Percentiles rank a stretch among this genome's conserved stretches.
These are phyloP conservation scores for Ophidiomyces ophidiicola DNA, from an alignment of 2,329 filamentous ascomycete species.

Conservation along the genomic window DNA sequence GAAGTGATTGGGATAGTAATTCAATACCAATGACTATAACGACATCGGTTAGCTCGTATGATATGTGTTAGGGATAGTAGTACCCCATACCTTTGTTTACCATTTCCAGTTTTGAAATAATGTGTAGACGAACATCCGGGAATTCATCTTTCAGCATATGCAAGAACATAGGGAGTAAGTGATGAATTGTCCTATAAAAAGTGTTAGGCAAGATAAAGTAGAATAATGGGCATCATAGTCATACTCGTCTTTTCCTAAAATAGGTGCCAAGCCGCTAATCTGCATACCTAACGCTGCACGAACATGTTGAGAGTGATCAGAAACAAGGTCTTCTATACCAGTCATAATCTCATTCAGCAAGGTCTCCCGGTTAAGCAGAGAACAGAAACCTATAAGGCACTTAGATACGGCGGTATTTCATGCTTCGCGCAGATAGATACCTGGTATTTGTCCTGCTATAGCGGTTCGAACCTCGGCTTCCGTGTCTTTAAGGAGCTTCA, in stretches of 20 bases:
- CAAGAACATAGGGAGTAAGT: conserved; percentile 95
- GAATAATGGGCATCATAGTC: neutral
- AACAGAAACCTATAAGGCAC: conserved; percentile 65
- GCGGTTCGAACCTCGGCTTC: conserved; percentile 96
- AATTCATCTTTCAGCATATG: conserved; percentile 99
- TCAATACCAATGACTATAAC: conserved; percentile 86
- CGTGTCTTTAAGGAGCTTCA: conserved; percentile 94
- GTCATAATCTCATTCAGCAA: conserved; percentile 95
- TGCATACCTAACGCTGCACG: conserved; percentile 89
- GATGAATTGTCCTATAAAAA: conserved; percentile 67
- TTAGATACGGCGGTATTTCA: neutral
- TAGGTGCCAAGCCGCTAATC: conserved; percentile 91
- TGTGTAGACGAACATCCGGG: conserved; percentile 92
- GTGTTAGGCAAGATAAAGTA: conserved; percentile 13
- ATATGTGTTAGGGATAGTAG: neutral
- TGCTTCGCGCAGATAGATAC: conserved; percentile 30
- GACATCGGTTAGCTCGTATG: conserved; percentile 9
- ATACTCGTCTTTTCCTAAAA: conserved; percentile 95
- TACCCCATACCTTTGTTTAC: conserved; percentile 77
- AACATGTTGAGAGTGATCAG: conserved; percentile 92
- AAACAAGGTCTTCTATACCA: conserved; percentile 88
- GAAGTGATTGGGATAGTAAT: conserved; percentile 84
- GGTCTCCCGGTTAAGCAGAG: conserved; percentile 70
- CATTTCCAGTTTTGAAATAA: conserved; percentile 98
- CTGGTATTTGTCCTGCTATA: conserved; percentile 91